phyloP scores from a whole-genome alignment of 495 filamentous ascomycete genomes.

The Podospora anserina region DNA sequence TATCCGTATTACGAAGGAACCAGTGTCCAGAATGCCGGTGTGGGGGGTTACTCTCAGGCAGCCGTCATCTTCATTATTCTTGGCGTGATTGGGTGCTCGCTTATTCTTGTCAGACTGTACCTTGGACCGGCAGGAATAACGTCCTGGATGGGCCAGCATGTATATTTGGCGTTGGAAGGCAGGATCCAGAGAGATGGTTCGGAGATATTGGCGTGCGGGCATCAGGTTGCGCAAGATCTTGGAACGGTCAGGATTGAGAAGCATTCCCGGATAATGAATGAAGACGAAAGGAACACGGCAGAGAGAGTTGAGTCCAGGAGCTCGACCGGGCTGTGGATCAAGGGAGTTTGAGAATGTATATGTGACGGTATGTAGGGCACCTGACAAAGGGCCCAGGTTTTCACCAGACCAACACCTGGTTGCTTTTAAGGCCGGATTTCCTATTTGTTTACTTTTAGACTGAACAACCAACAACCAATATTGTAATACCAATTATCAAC shows the following conservation, averaged over 20 bases:
- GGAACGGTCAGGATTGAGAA: not conserved
- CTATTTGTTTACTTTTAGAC: too few relatives aligned
- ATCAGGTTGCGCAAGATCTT: not conserved
- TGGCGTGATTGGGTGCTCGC: not conserved
- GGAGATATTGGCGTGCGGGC: constrained; percentile 9
- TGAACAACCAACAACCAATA: too few relatives aligned
- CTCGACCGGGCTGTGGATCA: too few relatives aligned
- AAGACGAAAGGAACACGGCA: too few relatives aligned
- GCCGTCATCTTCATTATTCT: not conserved
- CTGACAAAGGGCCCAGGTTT: too few relatives aligned
- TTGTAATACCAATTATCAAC: too few relatives aligned
- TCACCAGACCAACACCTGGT: too few relatives aligned
- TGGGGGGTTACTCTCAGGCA: constrained; percentile 5
- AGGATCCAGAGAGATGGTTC: not conserved
- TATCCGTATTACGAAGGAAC: constrained; percentile 10
- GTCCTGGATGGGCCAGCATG: constrained; percentile 18
- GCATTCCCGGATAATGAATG: too few relatives aligned
- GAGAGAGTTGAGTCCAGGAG: too few relatives aligned
- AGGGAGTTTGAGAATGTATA: too few relatives aligned
- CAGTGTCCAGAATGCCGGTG: not conserved
- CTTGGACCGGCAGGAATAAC: constrained; percentile 9
- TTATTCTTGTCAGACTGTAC: not conserved
- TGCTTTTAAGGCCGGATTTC: too few relatives aligned
- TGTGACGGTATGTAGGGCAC: too few relatives aligned
- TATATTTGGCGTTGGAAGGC: constrained; percentile 11